Evolutionary conservation across 2,329 filamentous ascomycete genomes (phyloP).

Genomic region (Aspergillus intermedius): DNA sequence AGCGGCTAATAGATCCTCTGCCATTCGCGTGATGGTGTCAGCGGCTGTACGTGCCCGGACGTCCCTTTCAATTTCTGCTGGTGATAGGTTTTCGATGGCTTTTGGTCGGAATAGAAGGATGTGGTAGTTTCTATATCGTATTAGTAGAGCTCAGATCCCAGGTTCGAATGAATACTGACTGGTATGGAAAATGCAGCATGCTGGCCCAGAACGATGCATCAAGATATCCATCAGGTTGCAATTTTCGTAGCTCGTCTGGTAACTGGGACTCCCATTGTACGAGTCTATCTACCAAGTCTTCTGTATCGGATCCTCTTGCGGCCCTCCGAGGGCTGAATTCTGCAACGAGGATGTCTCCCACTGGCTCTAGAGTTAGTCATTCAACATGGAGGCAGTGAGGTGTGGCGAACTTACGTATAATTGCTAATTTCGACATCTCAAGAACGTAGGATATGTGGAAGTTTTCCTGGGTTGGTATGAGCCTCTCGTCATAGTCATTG

Average conservation of each 20-base stretch:
- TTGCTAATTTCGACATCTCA: constrained; percentile 7
- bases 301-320: constrained; percentile 1
- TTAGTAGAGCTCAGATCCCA: no score
- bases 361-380: not conserved
- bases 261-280: constrained; percentile 3
- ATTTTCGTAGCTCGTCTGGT: not conserved
- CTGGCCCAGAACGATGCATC: constrained; percentile 5
- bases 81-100: constrained; percentile 1
- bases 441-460: constrained; percentile 6
- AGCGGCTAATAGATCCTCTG: constrained; percentile 13
- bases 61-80: constrained; percentile 4
- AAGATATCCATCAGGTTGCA: constrained; percentile 1
- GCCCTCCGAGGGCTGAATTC: constrained; percentile 5
- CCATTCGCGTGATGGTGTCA: constrained; percentile 13
- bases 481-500: constrained; percentile 3
- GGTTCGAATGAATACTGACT: not conserved
- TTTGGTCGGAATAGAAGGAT: constrained; percentile 9
- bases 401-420: constrained; percentile 3
- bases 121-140: constrained; percentile 1
- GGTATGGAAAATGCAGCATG: constrained; percentile 7
- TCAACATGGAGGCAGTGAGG: no score
- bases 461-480: constrained; percentile 5
- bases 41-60: constrained; percentile 9
- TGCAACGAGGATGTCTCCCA: constrained; percentile 5
- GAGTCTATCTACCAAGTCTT: constrained; percentile 1